Evolutionary conservation across 2,329 filamentous ascomycete genomes (phyloP).

Genomic region (Pseudogymnoascus sp.): DNA sequence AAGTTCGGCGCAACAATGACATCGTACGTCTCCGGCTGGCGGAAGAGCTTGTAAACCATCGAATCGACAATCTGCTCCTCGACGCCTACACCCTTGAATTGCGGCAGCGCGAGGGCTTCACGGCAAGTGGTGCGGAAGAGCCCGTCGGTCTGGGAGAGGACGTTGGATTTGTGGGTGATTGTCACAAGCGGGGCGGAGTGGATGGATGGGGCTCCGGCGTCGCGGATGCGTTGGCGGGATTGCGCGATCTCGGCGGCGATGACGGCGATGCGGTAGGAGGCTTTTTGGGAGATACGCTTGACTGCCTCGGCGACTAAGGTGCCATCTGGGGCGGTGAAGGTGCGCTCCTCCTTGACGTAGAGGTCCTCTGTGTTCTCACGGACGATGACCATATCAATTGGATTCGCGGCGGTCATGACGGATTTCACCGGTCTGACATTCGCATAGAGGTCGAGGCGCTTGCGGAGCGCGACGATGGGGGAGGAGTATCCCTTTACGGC

Average conservation of each 20-base stretch:
- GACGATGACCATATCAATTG: conserved; percentile 95
- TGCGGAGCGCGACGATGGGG: conserved; percentile 93
- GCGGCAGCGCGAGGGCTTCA: conserved; percentile 56
- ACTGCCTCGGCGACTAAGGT: conserved; percentile 85
- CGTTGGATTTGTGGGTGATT: conserved; percentile 97
- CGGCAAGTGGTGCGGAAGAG: conserved; percentile 80
- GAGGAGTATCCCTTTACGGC: conserved; percentile 93
- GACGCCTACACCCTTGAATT: conserved; percentile 57
- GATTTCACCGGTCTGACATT: conserved; percentile 96
- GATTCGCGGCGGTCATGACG: conserved; percentile 52
- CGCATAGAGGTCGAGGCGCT: conserved; percentile 89
- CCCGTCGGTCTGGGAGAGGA: conserved; percentile 91
- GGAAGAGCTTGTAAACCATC: conserved; percentile 99
- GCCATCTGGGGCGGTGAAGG: conserved; percentile 59
- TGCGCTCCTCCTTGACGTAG: conserved; percentile 84
- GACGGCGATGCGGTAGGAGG: conserved; percentile 74
- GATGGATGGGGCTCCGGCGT: conserved; percentile 46
- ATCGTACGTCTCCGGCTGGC: conserved; percentile 89
- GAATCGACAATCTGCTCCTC: conserved; percentile 99
- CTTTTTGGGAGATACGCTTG: conserved; percentile 88
- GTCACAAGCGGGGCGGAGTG: conserved; percentile 71
- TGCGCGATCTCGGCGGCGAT: conserved; percentile 95
- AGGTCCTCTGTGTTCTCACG: conserved; percentile 98
- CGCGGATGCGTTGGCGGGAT: conserved; percentile 72
- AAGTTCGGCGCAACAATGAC: conserved; percentile 97